Base-by-base conservation (phyloP, 805 yeast genomes). In the Saturnispora bothae region DNA sequence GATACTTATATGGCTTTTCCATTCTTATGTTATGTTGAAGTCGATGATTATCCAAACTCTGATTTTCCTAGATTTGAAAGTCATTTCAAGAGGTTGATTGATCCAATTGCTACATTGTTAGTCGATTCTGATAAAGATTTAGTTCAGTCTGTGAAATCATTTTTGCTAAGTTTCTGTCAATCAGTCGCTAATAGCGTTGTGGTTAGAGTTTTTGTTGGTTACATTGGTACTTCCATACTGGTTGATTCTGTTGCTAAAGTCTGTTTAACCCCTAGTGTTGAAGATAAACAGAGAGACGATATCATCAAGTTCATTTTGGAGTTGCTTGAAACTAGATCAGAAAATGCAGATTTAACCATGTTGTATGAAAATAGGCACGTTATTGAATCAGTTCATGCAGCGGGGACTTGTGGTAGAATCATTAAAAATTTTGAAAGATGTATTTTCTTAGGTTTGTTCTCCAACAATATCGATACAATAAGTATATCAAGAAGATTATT, bases 381-480 rank as follows among this genome's bases (percentile, higher is more conserved):
- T 2, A 27, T 44, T 23, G 38, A 8, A 13, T 14, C 16, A 25
- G 39, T 41, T 28, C 63, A 58, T 41, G 37, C 37, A 1, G 32
- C 40, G 9, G 50, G 50, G 1, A 28, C 59, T 8, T 65, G 68
- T 39, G 42, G 48, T 0, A 39, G 55, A 10, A 44, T 70, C 1
- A 52, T 64, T 8, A 57, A 64, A 4, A 51, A 64, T 4, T 54
- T 71, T 35, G 83, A 77, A 35, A 66, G 73, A 36, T 69, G 73
- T 4, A 48, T 74, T 22, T 60, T 73, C 22, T 48, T 73, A 17
- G 69, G 73, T 1, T 51, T 78, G 9, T 69, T 76, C 42, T 65
- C 76, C 0, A 70, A 71, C 33, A 69, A 65, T 28, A 50, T 65
- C 14, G 76, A 71, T 16, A 65, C 70, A 8, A 76, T 73, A 49